phyloP scores from a whole-genome alignment of 129 eudicot genomes.

The Sambucus nigra region DNA sequence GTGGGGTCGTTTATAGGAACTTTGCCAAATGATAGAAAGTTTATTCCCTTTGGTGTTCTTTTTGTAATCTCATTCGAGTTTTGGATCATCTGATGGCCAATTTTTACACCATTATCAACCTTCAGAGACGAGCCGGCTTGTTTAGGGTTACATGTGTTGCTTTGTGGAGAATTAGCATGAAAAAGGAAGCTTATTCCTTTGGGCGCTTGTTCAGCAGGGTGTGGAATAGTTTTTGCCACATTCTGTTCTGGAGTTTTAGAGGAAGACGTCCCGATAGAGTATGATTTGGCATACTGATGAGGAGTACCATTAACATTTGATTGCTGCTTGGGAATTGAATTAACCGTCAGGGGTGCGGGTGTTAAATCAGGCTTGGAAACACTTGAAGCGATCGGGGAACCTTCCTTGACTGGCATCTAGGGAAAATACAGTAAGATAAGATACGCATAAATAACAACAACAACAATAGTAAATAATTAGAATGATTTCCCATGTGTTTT shows the following conservation, averaged over 20 bases:
- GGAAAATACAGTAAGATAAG: constrained; percentile 3
- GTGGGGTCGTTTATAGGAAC: constrained; percentile 14
- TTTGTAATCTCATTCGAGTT: constrained; percentile 16
- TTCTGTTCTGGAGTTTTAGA: constrained; percentile 17
- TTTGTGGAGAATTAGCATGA: constrained; percentile 17
- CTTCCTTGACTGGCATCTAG: constrained; percentile 32
- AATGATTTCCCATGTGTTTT: too few relatives aligned
- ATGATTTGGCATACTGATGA: constrained; percentile 15
- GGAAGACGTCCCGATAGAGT: constrained; percentile 12
- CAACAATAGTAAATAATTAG: too few relatives aligned
- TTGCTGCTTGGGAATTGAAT: constrained; percentile 24
- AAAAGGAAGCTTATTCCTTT: constrained; percentile 48
- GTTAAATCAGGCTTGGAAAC: constrained; percentile 20
- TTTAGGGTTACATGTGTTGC: constrained; percentile 11
- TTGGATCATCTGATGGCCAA: constrained; percentile 4
- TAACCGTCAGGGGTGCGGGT: constrained; percentile 13
- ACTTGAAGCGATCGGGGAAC: constrained; percentile 8
- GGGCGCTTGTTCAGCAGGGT: constrained; percentile 30
- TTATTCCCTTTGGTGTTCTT: constrained; percentile 34
- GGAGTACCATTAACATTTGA: constrained; percentile 1
- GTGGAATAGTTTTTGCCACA: constrained; percentile 9
- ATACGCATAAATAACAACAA: not conserved
- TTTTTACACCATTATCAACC: constrained; percentile 17
- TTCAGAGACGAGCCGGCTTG: constrained; percentile 17
- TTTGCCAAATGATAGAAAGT: constrained; percentile 47